Evolutionary conservation across 352 stramenopile species (phyloP), one percentile per base, ranked within the genome.

Genomic region (Phytopythium mirpurense): DNA sequence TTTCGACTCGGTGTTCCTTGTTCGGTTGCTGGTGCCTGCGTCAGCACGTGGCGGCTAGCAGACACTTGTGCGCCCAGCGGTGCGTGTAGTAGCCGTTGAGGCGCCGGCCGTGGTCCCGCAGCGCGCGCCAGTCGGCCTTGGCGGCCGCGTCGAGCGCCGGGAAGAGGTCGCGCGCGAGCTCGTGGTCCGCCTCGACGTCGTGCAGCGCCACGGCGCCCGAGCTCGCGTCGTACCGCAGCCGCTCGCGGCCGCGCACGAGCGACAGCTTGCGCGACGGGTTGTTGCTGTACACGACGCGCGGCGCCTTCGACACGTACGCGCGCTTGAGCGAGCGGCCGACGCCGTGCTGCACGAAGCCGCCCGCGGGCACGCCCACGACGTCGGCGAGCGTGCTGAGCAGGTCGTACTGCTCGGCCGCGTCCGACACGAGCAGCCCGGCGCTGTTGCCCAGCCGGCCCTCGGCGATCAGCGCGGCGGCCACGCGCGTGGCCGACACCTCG

Each of bases 321-420:
- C 72, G 68, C 54, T 85, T 86, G 8, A 88, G 59, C 1, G 78
- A 88, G 1, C 73, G 74, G 0, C 74, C 74, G 31, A 88, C 59
- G 8, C 78, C 73, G 5, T 67, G 75, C 50, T 88, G 78, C 0
- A 76, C 50, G 27, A 88, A 83, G 14, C 72, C 74, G 3, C 63
- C 56, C 0, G 67, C 12, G 1, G 77, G 74, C 5, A 85, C 59
- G 1, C 78, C 74, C 2, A 79, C 73, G 43, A 88, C 82, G 36
- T 86, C 78, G 0, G 78, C 72, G 11, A 88, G 46, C 11, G 78
- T 88, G 44, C 83, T 87, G 47, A 88, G 68, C 24, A 73, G 59
- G 37, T 88, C 77, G 36, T 83, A 82, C 19, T 88, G 74, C 11
- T 67, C 70, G 6, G 66, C 67, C 1, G 55, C 60, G 26, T 79